Evolutionary conservation across 2,329 filamentous ascomycete species (phyloP).

Genomic region (Diaporthe citriasiana): DNA sequence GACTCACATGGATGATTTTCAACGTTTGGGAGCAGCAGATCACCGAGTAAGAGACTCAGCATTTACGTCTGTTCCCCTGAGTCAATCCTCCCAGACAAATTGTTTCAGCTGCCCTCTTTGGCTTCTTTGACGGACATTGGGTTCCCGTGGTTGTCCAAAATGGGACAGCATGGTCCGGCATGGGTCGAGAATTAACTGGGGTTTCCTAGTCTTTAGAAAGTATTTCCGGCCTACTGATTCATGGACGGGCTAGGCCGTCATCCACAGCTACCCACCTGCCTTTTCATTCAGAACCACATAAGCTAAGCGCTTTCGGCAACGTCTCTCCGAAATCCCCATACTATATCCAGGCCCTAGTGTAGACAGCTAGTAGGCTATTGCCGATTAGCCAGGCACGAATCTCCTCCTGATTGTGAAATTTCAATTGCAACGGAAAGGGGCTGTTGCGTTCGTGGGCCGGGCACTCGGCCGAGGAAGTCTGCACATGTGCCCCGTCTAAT

Average conservation of each 20-base stretch:
- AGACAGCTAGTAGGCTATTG: neutral
- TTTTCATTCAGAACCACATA: neutral
- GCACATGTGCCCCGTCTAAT: too few species aligned
- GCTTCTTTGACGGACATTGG: constrained; percentile 5
- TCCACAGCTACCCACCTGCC: too few species aligned
- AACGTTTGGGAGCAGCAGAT: neutral
- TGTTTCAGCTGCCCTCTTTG: neutral
- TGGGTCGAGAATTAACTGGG: constrained; percentile 2
- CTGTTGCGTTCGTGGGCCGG: neutral
- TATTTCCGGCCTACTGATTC: neutral
- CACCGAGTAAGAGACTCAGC: neutral
- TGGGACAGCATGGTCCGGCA: neutral
- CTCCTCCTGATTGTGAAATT: neutral
- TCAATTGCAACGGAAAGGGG: neutral
- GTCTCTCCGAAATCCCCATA: neutral
- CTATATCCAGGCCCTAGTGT: neutral
- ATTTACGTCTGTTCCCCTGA: neutral
- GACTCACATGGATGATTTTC: neutral
- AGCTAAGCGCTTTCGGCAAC: neutral
- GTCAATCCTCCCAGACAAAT: neutral
- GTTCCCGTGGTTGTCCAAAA: constrained; percentile 8
- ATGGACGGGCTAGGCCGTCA: constrained; percentile 2
- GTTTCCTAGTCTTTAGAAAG: neutral
- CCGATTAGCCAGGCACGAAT: neutral
- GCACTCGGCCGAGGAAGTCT: neutral